Evolutionary conservation across 2,329 filamentous ascomycete species (phyloP).

Genomic region (Aureobasidium sp.): DNA sequence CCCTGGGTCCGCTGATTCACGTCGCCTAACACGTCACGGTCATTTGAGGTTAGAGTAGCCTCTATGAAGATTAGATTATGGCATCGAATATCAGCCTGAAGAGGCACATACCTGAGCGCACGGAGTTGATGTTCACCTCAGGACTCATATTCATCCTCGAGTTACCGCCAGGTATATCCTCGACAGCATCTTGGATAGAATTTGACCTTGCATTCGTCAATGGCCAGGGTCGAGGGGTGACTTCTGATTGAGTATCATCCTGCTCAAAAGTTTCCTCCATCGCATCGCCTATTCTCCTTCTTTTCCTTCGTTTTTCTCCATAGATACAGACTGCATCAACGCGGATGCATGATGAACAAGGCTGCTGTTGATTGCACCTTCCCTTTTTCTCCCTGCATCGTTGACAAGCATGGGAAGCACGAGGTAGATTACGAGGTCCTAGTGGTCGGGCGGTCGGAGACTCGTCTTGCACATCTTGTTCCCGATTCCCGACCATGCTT

Average conservation of each 20-base stretch:
- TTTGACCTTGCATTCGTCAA: neutral
- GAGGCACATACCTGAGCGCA: neutral
- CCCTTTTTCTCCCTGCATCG: conserved; percentile 6
- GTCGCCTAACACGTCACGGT: conserved; percentile 16
- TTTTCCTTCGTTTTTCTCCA: neutral
- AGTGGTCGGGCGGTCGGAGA: neutral
- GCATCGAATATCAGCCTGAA: neutral
- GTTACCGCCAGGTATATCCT: neutral
- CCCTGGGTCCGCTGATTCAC: conserved; percentile 18
- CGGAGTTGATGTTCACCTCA: neutral
- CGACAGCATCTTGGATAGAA: neutral
- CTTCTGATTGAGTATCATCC: neutral
- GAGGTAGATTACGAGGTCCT: neutral
- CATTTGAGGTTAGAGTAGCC: neutral
- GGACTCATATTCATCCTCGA: neutral
- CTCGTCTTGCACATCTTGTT: neutral
- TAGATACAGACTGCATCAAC: neutral
- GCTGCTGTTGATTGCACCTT: conserved; percentile 10
- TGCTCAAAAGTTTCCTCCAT: neutral
- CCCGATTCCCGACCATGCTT: too few species aligned
- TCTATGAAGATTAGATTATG: neutral
- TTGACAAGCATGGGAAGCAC: conserved; percentile 13
- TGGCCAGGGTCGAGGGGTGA: neutral
- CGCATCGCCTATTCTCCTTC: neutral
- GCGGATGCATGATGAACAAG: conserved; percentile 12